phyloP scores from a whole-genome alignment of 2,329 filamentous ascomycete genomes.

The Arthrocladium fulminans region DNA sequence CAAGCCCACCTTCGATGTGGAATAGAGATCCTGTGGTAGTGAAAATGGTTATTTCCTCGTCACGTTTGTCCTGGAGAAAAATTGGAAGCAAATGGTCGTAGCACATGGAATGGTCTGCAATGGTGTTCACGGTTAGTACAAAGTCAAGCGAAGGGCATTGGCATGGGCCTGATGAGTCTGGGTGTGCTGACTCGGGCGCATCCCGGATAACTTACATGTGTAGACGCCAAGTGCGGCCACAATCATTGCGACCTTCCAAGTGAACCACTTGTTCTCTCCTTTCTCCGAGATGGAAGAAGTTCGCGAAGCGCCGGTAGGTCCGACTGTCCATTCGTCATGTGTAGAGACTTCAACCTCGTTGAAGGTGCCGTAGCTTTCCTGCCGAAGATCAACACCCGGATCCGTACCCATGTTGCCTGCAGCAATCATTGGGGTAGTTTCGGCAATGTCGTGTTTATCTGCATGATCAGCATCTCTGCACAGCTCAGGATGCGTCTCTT shows the following conservation, averaged over 20 bases:
- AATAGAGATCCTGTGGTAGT: conserved; percentile 36
- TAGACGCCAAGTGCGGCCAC: conserved; percentile 80
- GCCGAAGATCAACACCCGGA: conserved; percentile 61
- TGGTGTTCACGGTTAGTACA: neutral
- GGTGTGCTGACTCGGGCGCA: neutral
- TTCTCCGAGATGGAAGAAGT: conserved; percentile 32
- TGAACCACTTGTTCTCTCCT: conserved; percentile 43
- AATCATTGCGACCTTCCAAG: conserved; percentile 60
- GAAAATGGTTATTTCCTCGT: conserved; percentile 32
- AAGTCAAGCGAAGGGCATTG: neutral
- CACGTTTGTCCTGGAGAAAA: conserved; percentile 72
- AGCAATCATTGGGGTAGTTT: conserved; percentile 65
- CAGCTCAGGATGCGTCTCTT: conserved; percentile 85
- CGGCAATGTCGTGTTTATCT: conserved; percentile 36
- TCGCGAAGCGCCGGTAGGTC: conserved; percentile 37
- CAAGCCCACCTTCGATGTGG: conserved; percentile 55
- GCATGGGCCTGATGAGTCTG: neutral
- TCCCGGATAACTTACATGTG: conserved; percentile 37
- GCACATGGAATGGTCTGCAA: conserved; percentile 76
- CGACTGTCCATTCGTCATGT: conserved; percentile 45
- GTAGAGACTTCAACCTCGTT: conserved; percentile 47
- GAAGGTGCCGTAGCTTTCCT: conserved; percentile 75
- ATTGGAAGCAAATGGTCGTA: conserved; percentile 89
- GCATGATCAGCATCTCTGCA: conserved; percentile 43
- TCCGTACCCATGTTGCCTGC: conserved; percentile 67